Evolutionary conservation across 331 rosid species (phyloP), one percentile per base, ranked within the genome.

Genomic region (Saraca asoca): DNA sequence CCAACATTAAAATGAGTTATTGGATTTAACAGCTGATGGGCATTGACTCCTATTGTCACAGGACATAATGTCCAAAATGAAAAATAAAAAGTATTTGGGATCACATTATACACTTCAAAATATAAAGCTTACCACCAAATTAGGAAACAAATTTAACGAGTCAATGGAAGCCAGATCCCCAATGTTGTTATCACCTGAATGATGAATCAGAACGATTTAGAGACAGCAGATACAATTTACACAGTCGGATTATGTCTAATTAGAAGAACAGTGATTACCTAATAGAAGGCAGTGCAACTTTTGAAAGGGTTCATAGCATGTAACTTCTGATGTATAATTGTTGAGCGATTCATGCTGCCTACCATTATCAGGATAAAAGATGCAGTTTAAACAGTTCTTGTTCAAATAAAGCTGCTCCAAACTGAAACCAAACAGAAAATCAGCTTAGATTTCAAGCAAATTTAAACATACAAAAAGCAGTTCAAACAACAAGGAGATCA

Each of bases 401-500:
- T 83, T 86, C 82, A 94, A 75, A 76, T 90, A 83, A 66, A 94
- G 91, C 90, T 94, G 90, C 95, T 88, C 92, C 91, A 90, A 94
- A 85, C 99, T 93, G 85, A 66, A 85, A 75, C 57, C 79, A 74
- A 53, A 64, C 38, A 14, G 13, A 35, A 68, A 80, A 74, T 51
- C 51, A 64, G 79, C 62, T 71, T 12, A 55, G 43, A 70, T 50
- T 70, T 61, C 31, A 20, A 64, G 51, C 42, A 70, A 46, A 57
- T 41, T 46, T 37, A 72, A 44, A 71, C 58, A 62, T 53, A 19
- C 48, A 37, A 35, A 39, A 65, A 39, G 58, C 20, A 59, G 38
- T 34, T 50, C 35, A 79, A 12, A 2, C n/a, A 43, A 57, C 41
- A 50, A 64, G 61, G 16, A 57, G 51, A 43, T 66, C 43, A 71